Base-by-base conservation (phyloP, 768 basidiomycete genomes). In the Omphalotus guepiniiformis region DNA sequence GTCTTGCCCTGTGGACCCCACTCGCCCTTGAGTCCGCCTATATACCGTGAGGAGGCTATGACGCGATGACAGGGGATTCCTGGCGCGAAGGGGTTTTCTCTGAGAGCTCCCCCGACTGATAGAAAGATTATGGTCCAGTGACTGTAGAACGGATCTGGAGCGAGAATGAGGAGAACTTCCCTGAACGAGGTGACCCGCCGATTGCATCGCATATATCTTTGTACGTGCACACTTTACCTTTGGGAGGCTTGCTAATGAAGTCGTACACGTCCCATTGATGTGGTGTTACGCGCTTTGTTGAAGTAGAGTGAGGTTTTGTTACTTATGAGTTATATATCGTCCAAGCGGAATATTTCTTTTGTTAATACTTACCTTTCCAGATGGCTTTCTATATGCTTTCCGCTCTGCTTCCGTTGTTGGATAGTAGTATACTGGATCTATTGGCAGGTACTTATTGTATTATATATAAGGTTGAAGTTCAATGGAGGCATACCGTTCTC, bases 41-140 rank as follows among this genome's bases (percentile, higher is more conserved):
- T 67, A 45, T 71, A 82, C 9, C 73, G 59, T 51, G 72, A 77
- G 0, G 81, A 77, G 0, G 83, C 80, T 12, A 87, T 75, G 43
- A 88, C 73, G 27, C 85, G 77, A 55, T 87, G 85, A 50, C 85
- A 88, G 0, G 85, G 85, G 4, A 87, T 70, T 49, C 68, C 73
- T 0, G 85, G 85, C 3, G 74, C 73, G 59, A 86, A 88, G 0
- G 85, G 83, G 54, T 87, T 86, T 41, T 68, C 71, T 34, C 79
- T 69, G 22, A 87, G 63, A 0, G 83, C 85, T 26, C 65, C 70
- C 16, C 85, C 85, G n/a, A 83, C 83, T 79, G 52, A n/a, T 13
- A 46, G 25, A 18, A 37, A 22, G 32, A 27, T 40, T 27, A 27
- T 21, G 19, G 6, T 23, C n/a, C 41, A 34, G 11, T 9, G 4